Base-by-base conservation (phyloP, 1,284 basidiomycete species). In the Papiliotrema terrestris region DNA sequence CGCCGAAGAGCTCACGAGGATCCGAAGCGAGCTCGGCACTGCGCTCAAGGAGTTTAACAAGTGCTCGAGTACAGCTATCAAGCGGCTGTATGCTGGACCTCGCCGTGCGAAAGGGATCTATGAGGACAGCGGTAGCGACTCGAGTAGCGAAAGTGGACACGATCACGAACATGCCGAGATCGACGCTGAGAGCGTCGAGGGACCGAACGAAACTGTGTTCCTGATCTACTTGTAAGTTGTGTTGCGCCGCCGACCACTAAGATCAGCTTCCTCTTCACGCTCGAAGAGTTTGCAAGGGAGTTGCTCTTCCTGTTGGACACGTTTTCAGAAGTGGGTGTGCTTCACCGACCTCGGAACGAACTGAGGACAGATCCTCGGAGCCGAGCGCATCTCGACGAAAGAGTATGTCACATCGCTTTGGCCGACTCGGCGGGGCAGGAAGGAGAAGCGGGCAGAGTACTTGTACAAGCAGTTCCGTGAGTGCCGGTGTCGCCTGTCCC, bases 211-310 rank as follows among this genome's bases (percentile, higher is more conserved):
- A 58, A 78, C 78, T 8, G 82, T 96, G 3, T 93, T 95, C 70
- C 74, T 92, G 23, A 86, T 94, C 5, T 95, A 94, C 72, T 94
- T 91, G 91, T 92, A 61, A 69, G 89, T 81, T 14, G 29, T 32
- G 14, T 19, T 19, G 1, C 0, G 19, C 45, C 26, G 38, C 35
- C 15, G 4, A 43, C 15, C 8, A 17, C 20, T 38, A 44, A 43
- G 19, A n/a, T 22, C 60, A 93, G 91, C 78, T 93, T 92, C 75
- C 87, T 94, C 57, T 96, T 95, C 74, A 94, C 91, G 0, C 75
- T 95, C 43, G 91, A 96, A 74, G 93, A 96, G 70, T 95, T 95
- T 69, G 83, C 89, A 6, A 79, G 83, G 56, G 93, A 96, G 72
- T 77, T 94, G 45, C 80, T 87, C 43, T 85, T 84, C 39, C 83